Evolutionary conservation across 139 green algal genomes (phyloP).

Genomic region (Asterochloris erici): DNA sequence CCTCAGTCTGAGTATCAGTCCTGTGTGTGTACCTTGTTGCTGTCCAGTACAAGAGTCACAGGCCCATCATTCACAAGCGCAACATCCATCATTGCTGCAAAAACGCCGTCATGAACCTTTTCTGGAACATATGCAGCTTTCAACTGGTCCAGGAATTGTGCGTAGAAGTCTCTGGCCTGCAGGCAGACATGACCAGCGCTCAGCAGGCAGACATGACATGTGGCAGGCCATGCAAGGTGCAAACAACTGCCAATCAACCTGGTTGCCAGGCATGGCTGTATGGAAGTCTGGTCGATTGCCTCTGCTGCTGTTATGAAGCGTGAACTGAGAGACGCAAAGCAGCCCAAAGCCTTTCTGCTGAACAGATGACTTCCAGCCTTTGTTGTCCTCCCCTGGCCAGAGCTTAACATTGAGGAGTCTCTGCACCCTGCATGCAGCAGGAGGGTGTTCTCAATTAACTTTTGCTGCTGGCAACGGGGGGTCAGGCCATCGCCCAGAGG

Average conservation of each 20-base stretch:
- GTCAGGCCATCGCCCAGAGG: too few relatives aligned
- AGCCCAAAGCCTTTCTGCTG: constrained; percentile 40
- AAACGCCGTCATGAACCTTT: constrained; percentile 53
- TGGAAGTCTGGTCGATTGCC: constrained; percentile 78
- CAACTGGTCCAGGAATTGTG: constrained; percentile 47
- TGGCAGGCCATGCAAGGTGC: too few relatives aligned
- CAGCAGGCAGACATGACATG: too few relatives aligned
- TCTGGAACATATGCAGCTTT: constrained; percentile 37
- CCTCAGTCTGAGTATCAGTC: too few relatives aligned
- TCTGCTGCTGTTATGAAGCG: constrained; percentile 62
- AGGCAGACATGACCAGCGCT: neutral
- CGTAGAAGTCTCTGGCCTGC: constrained; percentile 55
- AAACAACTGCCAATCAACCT: constrained; percentile 23
- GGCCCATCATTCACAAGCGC: constrained; percentile 54
- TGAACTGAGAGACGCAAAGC: constrained; percentile 77
- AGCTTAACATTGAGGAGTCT: constrained; percentile 55
- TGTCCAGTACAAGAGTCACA: too few relatives aligned
- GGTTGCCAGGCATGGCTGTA: constrained; percentile 59
- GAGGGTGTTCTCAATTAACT: too few relatives aligned
- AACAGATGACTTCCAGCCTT: constrained; percentile 56
- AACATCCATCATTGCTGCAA: constrained; percentile 76
- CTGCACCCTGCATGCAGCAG: constrained; percentile 16
- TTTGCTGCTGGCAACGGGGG: too few relatives aligned
- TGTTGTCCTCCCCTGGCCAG: constrained; percentile 44
- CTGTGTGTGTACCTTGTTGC: too few relatives aligned